Evolutionary conservation across 2,329 filamentous ascomycete species (phyloP), one percentile per base, ranked within the genome.

Genomic region (Cryphonectria parasitica): DNA sequence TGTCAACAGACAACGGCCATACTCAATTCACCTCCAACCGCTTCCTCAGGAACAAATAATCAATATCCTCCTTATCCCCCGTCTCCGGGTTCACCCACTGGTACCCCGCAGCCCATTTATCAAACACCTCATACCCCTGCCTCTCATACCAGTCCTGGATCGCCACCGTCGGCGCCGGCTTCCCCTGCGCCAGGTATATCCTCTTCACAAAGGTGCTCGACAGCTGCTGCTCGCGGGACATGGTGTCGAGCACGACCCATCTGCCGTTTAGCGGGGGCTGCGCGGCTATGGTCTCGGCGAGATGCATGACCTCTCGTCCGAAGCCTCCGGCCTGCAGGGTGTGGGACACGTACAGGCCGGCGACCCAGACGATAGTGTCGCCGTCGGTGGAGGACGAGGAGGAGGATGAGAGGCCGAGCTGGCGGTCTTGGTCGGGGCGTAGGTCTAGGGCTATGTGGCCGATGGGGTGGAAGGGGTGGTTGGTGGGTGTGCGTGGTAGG

Each of bases 301-400:
- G 56, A 1, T 34, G 31, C 71, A 73, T 73, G 2, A 66, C 67
- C 63, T 68, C 71, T 8, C 71, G 69, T 17, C 71, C 69, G 66
- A 73, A 25, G 15, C 71, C 71, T 34, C 31, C 36, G 22, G 66
- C 28, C 60, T 71, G 69, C 0, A 71, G 69, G 1, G 34, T 5
- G 73, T 77, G 77, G 54, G 82, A 83, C 69, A 84, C 77, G 74
- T 81, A 84, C 25, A 84, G 77, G 8, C 77, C 78, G 66, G 81
- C 80, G 41, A 83, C 74, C 81, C 82, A 83, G 45, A 80, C 75
- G 19, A 68, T 66, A 0, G 64, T 41, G 17, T 74, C 76, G 19
- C 74, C 71, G 34, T 34, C 34, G 15, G 72, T 65, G 25, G 41
- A 2, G 78, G 34, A 34, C 34, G 36, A 7, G 36, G 36, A 39